Evolutionary conservation across 1,284 basidiomycete species (phyloP), one percentile per base, ranked within the genome.

Genomic region (Bjerkandera adusta): DNA sequence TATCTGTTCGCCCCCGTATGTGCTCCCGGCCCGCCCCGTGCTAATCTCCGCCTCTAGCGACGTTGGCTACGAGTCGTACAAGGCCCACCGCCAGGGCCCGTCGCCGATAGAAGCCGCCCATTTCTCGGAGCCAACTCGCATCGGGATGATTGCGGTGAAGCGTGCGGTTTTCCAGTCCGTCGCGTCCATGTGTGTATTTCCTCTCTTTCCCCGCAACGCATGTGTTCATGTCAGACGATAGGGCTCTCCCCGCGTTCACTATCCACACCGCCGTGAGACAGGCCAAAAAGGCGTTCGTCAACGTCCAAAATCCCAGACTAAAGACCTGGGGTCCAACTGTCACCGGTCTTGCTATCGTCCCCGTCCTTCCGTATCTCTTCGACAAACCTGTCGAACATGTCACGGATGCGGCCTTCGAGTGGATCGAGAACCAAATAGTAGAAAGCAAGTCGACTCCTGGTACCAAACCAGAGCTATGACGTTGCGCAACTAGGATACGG

Each of bases 31-130:
- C 4, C 12, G 26, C 20, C 11, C 5, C 2, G 24, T 42, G 27
- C n/a, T n/a, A n/a, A n/a, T 51, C 41, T 35, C 24, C 21, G 16
- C 61, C 73, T 25, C 62, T 57, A 91, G 89, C 40, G 94, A 97
- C 61, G 92, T 96, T 32, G 76, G 79, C n/a, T 96, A 92, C 66
- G 92, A 95, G 61, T 83, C 91, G 3, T 97, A 92, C 72, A 94
- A 94, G 63, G 83, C 89, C 2, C 78, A 85, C 54, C 72, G 82
- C 50, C 74, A 75, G 37, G 89, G 90, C 1, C 90, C 91, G 2
- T 75, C 81, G 13, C 71, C 85, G 1, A 63, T 84, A 27, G 88
- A 93, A 68, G 85, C 85, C 6, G 79, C 77, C 33, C 76, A 88
- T 67, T 85, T 91, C 59, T 84, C 87, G 12, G 89, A 92, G 64